Base-by-base conservation (phyloP, 371 early-diverging fungal genomes). In the Haplosporangium sp. region DNA sequence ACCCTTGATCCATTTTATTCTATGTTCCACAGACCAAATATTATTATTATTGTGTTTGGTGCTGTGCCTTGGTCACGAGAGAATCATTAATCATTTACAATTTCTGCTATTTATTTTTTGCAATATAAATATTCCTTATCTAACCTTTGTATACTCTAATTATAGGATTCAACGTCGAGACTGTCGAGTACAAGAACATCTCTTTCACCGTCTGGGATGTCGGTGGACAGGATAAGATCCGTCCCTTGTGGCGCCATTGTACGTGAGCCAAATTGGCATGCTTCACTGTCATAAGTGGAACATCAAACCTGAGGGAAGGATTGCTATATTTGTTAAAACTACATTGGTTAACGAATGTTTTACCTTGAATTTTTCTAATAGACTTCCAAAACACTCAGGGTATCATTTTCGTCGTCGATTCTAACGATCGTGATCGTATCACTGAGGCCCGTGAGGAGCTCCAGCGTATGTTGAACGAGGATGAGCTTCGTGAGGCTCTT, bases 131-230 rank as follows among this genome's bases (percentile, higher is more conserved):
- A 27, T 27, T 27, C 27, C 27, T 27, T 27, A 27, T 44, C 52
- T 55, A 38, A 52, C 45, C 45, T 7, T 27, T 13, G 42, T 40
- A 50, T 17, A 27, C 57, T 42, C 1, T 62, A 70, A 59, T 45
- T 77, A 82, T 86, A 90, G 98, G 98, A 61, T 97, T 98, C 90
- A 98, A 98, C 86, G 96, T 98, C 70, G 98, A 98, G 87, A 97
- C 97, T 44, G 96, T 98, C 62, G 94, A 95, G 72, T 98, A 97
- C 88, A 97, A 97, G 85, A 97, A 97, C 90, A 95, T 97, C 85
- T 94, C 91, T 78, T 98, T 98, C 85, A 96, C 95, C 78, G 96
- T 98, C 71, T 97, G 97, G 98, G 99, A 98, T 89, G 92, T 98
- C 71, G 99, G 99, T 65, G 99, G 98, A 76, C 97, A 97, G 87